Conservation (phyloP, 441 rosid genomes). For the Mallotus repandus region DNA sequence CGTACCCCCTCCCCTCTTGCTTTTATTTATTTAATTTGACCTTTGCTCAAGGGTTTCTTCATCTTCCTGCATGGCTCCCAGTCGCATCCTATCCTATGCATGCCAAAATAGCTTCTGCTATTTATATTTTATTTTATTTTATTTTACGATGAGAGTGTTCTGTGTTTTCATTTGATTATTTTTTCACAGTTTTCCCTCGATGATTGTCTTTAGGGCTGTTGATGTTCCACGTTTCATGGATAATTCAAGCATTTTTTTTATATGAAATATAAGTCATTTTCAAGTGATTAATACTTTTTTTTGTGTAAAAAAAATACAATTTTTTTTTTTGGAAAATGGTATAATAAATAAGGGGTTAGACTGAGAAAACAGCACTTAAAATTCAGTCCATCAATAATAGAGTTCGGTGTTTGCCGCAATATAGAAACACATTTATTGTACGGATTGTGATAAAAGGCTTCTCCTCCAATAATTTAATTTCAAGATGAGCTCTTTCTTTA, state of each 20-base stretch:
- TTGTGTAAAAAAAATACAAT: too few relatives aligned
- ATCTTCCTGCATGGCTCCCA: conserved; percentile 26
- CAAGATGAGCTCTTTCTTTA: neutral
- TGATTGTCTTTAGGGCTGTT: neutral
- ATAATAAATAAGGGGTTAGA: neutral
- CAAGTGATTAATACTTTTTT: neutral
- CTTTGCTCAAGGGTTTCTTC: conserved; percentile 8
- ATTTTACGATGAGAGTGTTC: too few relatives aligned
- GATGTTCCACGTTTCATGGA: neutral
- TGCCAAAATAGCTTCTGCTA: neutral
- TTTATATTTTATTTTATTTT: too few relatives aligned
- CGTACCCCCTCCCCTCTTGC: too few relatives aligned
- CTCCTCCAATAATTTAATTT: conserved; percentile 25
- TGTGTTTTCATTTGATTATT: neutral
- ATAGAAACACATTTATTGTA: conserved; percentile 36
- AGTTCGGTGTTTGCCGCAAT: conserved; percentile 44
- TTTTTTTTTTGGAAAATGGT: too few relatives aligned
- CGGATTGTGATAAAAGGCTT: conserved; percentile 13
- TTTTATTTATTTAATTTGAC: conserved; percentile 23
- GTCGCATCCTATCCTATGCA: too few relatives aligned
- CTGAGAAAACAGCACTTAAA: conserved; percentile 29
- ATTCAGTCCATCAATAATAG: conserved; percentile 46
- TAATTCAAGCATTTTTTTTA: neutral
- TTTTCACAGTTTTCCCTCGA: neutral
- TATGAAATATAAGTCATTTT: neutral